phyloP scores from a whole-genome alignment of 495 filamentous ascomycete species.

The Polyplosphaeria fusca region DNA sequence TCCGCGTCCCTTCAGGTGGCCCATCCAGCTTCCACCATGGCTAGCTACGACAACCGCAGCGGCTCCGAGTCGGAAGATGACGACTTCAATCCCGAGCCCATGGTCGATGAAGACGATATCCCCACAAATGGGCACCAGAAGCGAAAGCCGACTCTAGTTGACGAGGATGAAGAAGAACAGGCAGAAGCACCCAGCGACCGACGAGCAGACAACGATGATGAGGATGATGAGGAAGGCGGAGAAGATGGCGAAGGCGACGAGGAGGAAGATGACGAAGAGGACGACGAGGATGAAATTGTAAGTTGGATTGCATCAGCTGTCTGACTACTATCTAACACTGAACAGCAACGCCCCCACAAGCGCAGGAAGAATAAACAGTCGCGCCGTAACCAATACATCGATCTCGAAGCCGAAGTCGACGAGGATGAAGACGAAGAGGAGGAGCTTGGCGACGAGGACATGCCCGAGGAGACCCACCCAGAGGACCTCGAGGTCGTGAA shows the following conservation, averaged over 20 bases:
- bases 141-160: constrained; percentile 37
- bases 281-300: constrained; percentile 33
- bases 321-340: constrained; percentile 1
- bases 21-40: constrained; percentile 10
- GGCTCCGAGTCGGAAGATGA: constrained; percentile 79
- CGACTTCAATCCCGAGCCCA: constrained; percentile 72
- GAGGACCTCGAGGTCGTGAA: constrained; percentile 84
- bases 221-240: constrained; percentile 35
- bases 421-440: constrained; percentile 89
- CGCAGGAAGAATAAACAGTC: constrained; percentile 66
- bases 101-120: constrained; percentile 56
- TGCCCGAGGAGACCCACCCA: constrained; percentile 84
- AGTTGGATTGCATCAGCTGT: background rate
- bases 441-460: constrained; percentile 81
- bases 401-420: constrained; percentile 95
- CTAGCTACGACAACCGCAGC: constrained; percentile 44
- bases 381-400: constrained; percentile 76
- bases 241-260: constrained; percentile 35
- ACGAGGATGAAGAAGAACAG: constrained; percentile 53
- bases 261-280: constrained; percentile 38
- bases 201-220: constrained; percentile 48
- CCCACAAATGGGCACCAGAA: background rate
- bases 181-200: background rate
- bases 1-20: background rate
- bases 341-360: constrained; percentile 72